Base-by-base conservation (phyloP, 257 asterid species). In the Ocimum tenuiflorum region DNA sequence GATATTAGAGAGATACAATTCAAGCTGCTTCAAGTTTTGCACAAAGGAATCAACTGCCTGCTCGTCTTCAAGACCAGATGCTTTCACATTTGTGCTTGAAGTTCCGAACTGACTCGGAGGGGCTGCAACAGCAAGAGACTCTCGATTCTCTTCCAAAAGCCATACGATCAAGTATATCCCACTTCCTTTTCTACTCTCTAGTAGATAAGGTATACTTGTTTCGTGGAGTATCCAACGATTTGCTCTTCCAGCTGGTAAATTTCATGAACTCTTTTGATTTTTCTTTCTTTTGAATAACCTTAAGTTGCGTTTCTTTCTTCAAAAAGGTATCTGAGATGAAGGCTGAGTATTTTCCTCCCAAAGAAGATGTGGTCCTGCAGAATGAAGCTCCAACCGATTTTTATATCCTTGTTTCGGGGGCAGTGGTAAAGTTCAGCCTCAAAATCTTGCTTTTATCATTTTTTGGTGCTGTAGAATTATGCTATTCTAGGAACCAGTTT, bases 351-450 rank as follows among this genome's bases (percentile, higher is more conserved):
- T 84, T 81, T 59, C 88, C 88, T 53, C 91, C 88, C 42, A 67
- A 74, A 59, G 91, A 85, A 63, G 91, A 85, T 20, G 86, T 85
- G 50, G 80, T 85, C 67, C 72, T 85, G 80, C 91, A 85, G 57
- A 85, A 85, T 24, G 91, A 85, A 82, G 88, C 88, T 55, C 88
- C 91, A 13, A 85, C 91, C 0, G 89, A 83, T 53, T 78, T 83
- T 46, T 83, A 83, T 55, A 72, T 83, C 77, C 84, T 83, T 38
- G 89, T 73, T 15, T 62, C 77, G 0, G 89, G 89, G 22, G 84
- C 86, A 14, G 86, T 81, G 86, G 89, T 83, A 80, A 65, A 50
- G 39, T 61, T 69, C 43, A 48, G 23, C 39, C 24, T 55, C 29
- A 31, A 6, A 50, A 52, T 49, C n/a, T 59, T 8, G 0, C 27